These are phyloP conservation scores for Botrytis elliptica DNA, from an alignment of 2,329 filamentous ascomycete genomes.

Conservation along the genomic window DNA sequence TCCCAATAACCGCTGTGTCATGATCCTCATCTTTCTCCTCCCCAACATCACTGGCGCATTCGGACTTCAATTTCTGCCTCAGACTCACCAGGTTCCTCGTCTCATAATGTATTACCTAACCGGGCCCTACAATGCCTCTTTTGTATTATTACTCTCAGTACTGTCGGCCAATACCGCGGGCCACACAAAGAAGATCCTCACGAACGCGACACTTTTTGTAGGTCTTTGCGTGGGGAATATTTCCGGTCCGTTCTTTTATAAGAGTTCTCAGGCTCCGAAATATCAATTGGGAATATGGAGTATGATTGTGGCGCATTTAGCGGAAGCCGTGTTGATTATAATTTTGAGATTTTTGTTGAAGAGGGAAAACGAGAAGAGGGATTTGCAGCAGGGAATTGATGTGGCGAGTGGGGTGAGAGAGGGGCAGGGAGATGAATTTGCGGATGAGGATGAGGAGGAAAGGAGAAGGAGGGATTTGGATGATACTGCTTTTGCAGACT, in stretches of 20 bases:
- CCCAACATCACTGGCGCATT: slow-evolving; percentile 55
- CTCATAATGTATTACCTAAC: slow-evolving; percentile 51
- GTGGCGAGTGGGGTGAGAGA: not conserved
- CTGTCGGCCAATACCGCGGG: slow-evolving; percentile 59
- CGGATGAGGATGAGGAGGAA: slow-evolving; percentile 1
- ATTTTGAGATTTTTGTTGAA: not conserved
- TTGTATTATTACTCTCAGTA: slow-evolving; percentile 42
- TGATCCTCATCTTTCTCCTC: slow-evolving; percentile 53
- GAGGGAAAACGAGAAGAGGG: slow-evolving; percentile 8
- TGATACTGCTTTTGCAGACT: slow-evolving; percentile 14
- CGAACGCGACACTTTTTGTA: slow-evolving; percentile 45
- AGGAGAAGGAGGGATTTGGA: slow-evolving; percentile 10
- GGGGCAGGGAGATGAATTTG: not conserved
- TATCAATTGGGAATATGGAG: slow-evolving; percentile 10
- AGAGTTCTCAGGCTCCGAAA: slow-evolving; percentile 8
- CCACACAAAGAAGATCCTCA: slow-evolving; percentile 48
- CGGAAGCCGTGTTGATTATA: not conserved
- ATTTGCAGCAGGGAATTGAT: not conserved
- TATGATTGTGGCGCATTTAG: slow-evolving; percentile 11
- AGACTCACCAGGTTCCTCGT: slow-evolving; percentile 45
- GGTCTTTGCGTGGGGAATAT: slow-evolving; percentile 53
- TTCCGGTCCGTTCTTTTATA: slow-evolving; percentile 41
- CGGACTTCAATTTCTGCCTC: slow-evolving; percentile 46
- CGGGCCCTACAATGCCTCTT: slow-evolving; percentile 26
- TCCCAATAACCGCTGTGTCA: slow-evolving; percentile 1